Base-by-base conservation (phyloP, 1,284 basidiomycete species). In the Peniophora sp. region DNA sequence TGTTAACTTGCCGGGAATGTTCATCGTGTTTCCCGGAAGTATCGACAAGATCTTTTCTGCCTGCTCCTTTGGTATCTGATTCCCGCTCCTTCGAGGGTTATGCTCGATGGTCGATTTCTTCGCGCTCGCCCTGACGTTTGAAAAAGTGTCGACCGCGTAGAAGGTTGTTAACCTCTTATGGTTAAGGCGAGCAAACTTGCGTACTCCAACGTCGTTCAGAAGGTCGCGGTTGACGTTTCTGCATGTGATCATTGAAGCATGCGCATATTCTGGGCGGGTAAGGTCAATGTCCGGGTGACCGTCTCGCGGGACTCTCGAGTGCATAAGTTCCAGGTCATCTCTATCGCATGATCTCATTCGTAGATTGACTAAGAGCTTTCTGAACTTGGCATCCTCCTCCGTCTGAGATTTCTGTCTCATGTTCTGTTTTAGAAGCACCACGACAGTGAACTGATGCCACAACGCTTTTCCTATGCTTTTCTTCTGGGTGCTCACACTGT, bases 401-500 rank as follows among this genome's bases (percentile, higher is more conserved):
- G 55, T 56, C 23, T 60, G 52, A 0, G 25, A 50, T 5, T 49
- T 55, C 48, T 73, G 69, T 3, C 68, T 10, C 69, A 72, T 71
- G 56, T 72, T 72, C 50, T 69, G 23, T 8, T 59, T 17, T 1
- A 71, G 51, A 14, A 71, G 64, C 0, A 71, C 65, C 2, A 71
- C 66, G 9, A 56, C 63, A 1, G 58, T 68, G 5, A 69, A 57
- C 45, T 65, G 59, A 51, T 67, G 67, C 68, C 66, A 71, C 6
- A 67, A 34, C 1, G 61, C 58, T 45, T 67, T 67, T 1, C 69
- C 66, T 20, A 71, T 56, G 1, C 57, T 45, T 27, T 45, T n/a
- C 39, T 49, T 48, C 65, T 71, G 65, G 23, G 57, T 46, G 11
- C 19, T 46, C 14, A 27, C 8, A 38, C 45, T 49, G 19, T 38